These are phyloP conservation scores for Aeminium ludgeri DNA, from an alignment of 495 filamentous ascomycete species.

Conservation along the genomic window DNA sequence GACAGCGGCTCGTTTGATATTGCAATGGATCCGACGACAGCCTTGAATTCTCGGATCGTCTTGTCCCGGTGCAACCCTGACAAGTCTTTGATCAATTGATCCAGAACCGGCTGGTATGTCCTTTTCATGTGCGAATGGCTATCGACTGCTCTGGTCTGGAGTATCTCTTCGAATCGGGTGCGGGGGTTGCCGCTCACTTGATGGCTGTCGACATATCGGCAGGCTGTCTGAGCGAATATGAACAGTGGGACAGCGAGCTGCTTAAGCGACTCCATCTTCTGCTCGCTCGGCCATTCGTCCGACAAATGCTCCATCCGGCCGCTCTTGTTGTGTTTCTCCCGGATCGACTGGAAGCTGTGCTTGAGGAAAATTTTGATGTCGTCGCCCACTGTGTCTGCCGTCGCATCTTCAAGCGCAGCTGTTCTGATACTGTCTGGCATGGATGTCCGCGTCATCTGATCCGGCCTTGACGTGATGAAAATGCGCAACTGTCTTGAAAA, in stretches of 20 bases:
- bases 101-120: no score
- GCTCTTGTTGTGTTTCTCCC: conserved; percentile 1
- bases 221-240: conserved; percentile 17
- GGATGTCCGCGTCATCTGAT: conserved; percentile 18
- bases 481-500: conserved; percentile 15
- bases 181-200: neutral
- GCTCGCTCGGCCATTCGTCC: conserved; percentile 29
- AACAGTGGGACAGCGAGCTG: conserved; percentile 25
- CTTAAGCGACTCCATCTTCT: conserved; percentile 20
- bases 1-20: conserved; percentile 19
- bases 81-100: no score
- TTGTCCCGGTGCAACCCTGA: no score
- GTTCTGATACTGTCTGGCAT: conserved; percentile 7
- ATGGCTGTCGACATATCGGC: conserved; percentile 14
- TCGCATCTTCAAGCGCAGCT: conserved; percentile 23
- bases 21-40: conserved; percentile 24
- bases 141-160: no score
- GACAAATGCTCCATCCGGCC: neutral
- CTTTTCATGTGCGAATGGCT: no score
- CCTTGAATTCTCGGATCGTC: conserved; percentile 14
- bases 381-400: conserved; percentile 18
- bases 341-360: neutral
- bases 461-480: conserved; percentile 25
- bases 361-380: conserved; percentile 26
- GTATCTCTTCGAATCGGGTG: no score